Base-by-base conservation (phyloP, 2,329 filamentous ascomycete species). In the Sarocladium oryzae region DNA sequence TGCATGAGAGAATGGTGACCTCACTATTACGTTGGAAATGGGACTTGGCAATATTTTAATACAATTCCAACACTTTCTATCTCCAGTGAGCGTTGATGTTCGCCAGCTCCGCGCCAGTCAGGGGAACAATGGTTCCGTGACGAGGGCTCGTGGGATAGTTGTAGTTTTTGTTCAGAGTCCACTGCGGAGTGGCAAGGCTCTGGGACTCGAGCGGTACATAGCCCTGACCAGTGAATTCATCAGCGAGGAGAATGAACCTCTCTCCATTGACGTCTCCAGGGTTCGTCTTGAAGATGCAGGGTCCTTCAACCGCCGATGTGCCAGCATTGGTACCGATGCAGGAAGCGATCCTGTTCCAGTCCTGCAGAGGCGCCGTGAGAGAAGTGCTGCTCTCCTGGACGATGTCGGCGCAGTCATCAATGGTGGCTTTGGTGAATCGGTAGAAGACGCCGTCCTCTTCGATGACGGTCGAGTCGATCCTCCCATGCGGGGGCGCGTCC, bases 161-260 rank as follows among this genome's bases (percentile, higher is more conserved):
- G 61, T 71, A 76, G 1, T 61, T 67, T 8, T 56, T 53, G 1
- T 73, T 69, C 1, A 76, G 63, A 18, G 61, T 69, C 74, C 74
- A 77, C 8, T 60, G 51, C 1, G 73, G 72, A 15, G 68, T 70
- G 9, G 66, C 61, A 33, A 77, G 72, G 50, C 76, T 69, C 3
- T 60, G 57, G 2, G 74, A 76, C 62, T 76, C 72, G 1, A 77
- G 64, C 0, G 74, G 74, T 20, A 77, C 71, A 56, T 77, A 77
- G 2, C 73, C 73, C 13, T 73, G 65, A 5, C 66, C 69, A 1
- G 58, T 62, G 53, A 74, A 77, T 54, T 77, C 74, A 36, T 77
- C 74, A 1, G 76, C 71, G 48, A 77, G 76, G 1, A 77, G 68
- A 55, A 75, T 77, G 59, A 66, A 76, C 58, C 75, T 76, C 28